Evolutionary conservation across 2,329 filamentous ascomycete genomes (phyloP), one percentile per base, ranked within the genome.

Genomic region (Ascochyta lentis): DNA sequence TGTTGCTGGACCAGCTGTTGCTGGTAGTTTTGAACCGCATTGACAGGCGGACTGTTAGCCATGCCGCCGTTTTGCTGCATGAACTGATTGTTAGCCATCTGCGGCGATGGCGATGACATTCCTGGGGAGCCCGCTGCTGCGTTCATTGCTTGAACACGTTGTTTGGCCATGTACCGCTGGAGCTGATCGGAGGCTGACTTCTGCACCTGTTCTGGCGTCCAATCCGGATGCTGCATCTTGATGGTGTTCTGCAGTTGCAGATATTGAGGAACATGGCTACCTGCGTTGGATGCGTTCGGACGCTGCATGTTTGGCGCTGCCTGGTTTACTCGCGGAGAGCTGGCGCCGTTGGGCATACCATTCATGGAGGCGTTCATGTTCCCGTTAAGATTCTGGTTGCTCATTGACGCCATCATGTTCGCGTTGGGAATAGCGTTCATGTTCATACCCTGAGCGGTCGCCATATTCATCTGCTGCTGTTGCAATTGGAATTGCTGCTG

Each of bases 401-500:
- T 50, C 63, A 70, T 66, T 12, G 69, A 60, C 33, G 66, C 65
- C 64, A 72, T 70, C 68, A 72, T 71, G 53, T 72, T 73, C 33
- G 72, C 66, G 37, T 73, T 76, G 5, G 70, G 71, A 48, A 75
- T 74, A 39, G 59, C 61, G 49, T 70, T 74, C 63, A 73, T 71
- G 22, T 63, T 64, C 59, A 73, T 70, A 12, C 65, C 64, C 39
- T 69, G 67, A 22, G 70, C 65, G 23, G 35, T 70, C 33, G 69
- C 72, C 68, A 74, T 71, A 49, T 72, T 74, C 58, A 75, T 70
- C 51, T 75, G 71, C 47, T 76, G 73, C 42, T 75, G 72, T 41
- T 73, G 71, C 51, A 72, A 29, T 40, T 58, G 55, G 7, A 45
- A 71, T 48, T 76, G 73, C 38, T 74, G 72, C 51, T 74, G 70